Base-by-base conservation (phyloP, 2,329 filamentous ascomycete genomes). In the Colletotrichum viniferum region DNA sequence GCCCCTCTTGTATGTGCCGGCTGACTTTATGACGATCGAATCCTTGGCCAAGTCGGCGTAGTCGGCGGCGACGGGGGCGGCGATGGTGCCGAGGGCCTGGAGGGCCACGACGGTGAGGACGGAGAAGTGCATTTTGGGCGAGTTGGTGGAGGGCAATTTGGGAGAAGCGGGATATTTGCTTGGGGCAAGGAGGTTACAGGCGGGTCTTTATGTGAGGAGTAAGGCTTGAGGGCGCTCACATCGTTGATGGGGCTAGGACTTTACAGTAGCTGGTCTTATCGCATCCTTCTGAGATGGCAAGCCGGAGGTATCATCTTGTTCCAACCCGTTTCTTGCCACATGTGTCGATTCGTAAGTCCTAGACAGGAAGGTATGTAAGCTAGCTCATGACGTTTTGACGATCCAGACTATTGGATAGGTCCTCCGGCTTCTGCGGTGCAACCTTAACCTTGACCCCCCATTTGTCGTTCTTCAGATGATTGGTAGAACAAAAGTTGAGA, bases 11-110 rank as follows among this genome's bases (percentile, higher is more conserved):
- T 61, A 61, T 3, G 58, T 61, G 2, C 58, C 58, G 1, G 58
- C 58, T 0, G 58, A 61, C 58, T 61, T 61, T 30, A 61, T 61
- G 1, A 34, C 58, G 4, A 61, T 61, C 2, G 16, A n/a, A 13
- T 34, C 58, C 58, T 61, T 61, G 26, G 58, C 58, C 26, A 61
- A 21, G 16, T 60, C 24, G 5, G 63, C 63, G 38, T 66, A 66
- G 8, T 48, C 48, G 4, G 71, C 69, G 30, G 69, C 69, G n/a
- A 75, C 18, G 4, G 72, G 72, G 1, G 68, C 73, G 62, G 69
- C 73, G 26, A 75, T n/a, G 32, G 24, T 62, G 55, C 52, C 73
- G 14, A 72, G n/a, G 16, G 73, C 73, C 43, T 75, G 73, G 10
- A 75, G 55, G 16, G 69, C 69, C n/a, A 75, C 21, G 26, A 67